These are phyloP conservation scores for Zygosaccharomyces bisporus DNA, from an alignment of 805 yeast species.

Conservation along the genomic window DNA sequence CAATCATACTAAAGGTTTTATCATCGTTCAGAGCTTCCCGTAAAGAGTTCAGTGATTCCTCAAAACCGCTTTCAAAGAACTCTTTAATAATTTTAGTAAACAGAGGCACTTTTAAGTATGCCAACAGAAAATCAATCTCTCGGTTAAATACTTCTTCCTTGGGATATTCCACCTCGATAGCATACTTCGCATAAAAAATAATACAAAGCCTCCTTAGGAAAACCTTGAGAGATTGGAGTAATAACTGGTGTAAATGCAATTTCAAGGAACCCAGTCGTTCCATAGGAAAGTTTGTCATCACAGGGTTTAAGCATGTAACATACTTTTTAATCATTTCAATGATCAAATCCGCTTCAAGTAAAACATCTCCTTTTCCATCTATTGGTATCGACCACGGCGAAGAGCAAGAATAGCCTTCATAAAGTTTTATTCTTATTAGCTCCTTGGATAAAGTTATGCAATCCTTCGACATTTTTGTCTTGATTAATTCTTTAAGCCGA, in stretches of 20 bases:
- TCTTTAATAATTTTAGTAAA: constrained; percentile 5
- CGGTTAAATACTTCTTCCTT: background rate
- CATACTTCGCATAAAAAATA: constrained; percentile 15
- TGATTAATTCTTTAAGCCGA: constrained; percentile 21
- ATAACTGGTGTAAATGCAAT: constrained; percentile 11
- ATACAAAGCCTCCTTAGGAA: constrained; percentile 21
- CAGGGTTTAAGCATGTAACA: constrained; percentile 1
- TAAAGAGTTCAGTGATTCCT: constrained; percentile 2
- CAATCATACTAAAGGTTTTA: background rate
- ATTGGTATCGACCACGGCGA: constrained; percentile 1
- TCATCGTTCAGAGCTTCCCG: background rate
- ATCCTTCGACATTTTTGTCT: constrained; percentile 21
- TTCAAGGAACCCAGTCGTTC: background rate
- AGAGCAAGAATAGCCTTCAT: background rate
- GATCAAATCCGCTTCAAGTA: constrained; percentile 5
- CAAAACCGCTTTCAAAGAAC: constrained; percentile 6
- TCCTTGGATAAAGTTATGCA: constrained; percentile 14
- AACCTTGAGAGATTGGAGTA: constrained; percentile 16
- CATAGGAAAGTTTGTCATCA: background rate
- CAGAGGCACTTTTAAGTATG: constrained; percentile 2
- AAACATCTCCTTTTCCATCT: background rate
- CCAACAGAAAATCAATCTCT: constrained; percentile 6
- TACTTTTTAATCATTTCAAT: constrained; percentile 1
- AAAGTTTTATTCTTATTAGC: constrained; percentile 13
- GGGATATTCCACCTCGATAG: constrained; percentile 7